Evolutionary conservation across 2,329 filamentous ascomycete species (phyloP), one percentile per base, ranked within the genome.

Genomic region (Cladophialophora yegresii): DNA sequence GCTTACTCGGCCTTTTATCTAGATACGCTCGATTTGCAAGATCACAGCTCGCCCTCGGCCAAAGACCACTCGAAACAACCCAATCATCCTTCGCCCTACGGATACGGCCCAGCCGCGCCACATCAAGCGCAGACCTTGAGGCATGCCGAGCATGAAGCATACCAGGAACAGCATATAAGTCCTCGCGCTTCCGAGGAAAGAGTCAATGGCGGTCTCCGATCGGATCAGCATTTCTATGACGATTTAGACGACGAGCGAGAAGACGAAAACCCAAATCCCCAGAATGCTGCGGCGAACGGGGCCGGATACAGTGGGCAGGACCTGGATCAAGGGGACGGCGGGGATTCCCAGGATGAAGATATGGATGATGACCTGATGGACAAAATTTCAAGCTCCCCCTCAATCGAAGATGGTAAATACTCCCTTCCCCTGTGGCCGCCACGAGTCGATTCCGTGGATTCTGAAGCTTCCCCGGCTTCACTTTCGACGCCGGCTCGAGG

Each of bases 351-450:
- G 36, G 84, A 85, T 66, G 89, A 90, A 71, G 85, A 90, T 72
- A 80, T 92, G 76, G 92, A 96, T 74, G 88, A 97, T 78, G 93
- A 98, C 77, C 88, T 96, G 87, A 92, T 96, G 90, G 95, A 98
- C 81, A 95, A 95, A 79, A 97, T 99, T 71, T 98, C 93, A 73
- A 98, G 93, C 78, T 98, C 93, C 73, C 95, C 95, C 75, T 98
- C 93, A 72, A 99, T 99, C 78, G 92, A 96, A 83, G 93, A 98
- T 89, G 93, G 93, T 99, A 88, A 85, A 92, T 95, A 82, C 80
- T 79, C 77, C 79, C 73, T 76, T 70, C 74, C 75, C 75, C 68
- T 73, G 54, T 81, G 79, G 78, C 78, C 78, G 68, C 67, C 69
- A 61, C 77, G 79, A 68, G 73, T 71, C 64, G 75, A 77, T 70